Percentiles rank a stretch among this genome's conserved stretches.
phyloP scores from a whole-genome alignment of 352 stramenopile genomes.

The Phytophthora sojae region DNA sequence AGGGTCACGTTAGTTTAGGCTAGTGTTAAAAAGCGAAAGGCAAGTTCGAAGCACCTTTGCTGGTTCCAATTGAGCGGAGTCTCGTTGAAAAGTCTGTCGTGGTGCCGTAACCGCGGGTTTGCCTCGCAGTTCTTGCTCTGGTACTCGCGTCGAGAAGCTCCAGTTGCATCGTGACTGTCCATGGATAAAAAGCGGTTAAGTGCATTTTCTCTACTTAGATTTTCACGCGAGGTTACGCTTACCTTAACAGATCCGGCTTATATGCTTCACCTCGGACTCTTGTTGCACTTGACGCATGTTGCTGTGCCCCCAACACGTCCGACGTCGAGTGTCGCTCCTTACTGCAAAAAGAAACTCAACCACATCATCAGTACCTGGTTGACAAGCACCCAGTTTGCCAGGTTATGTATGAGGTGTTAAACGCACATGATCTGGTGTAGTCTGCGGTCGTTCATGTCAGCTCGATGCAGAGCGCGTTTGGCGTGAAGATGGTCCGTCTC shows the following conservation, averaged over 20 bases:
- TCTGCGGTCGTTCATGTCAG: conserved; percentile 67
- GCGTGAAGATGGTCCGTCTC: conserved; percentile 66
- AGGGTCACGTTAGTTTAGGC: background rate
- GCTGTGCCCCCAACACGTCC: conserved; percentile 49
- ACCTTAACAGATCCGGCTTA: conserved; percentile 60
- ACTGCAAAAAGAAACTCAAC: conserved; percentile 16
- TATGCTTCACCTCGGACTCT: conserved; percentile 50
- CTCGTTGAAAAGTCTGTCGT: conserved; percentile 79
- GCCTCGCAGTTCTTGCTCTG: conserved; percentile 57
- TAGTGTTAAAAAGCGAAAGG: background rate
- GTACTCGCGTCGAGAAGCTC: conserved; percentile 55
- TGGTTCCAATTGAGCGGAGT: conserved; percentile 61
- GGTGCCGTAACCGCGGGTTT: conserved; percentile 55
- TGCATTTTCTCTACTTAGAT: background rate
- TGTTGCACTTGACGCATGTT: conserved; percentile 3
- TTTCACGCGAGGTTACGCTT: background rate
- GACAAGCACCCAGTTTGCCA: conserved; percentile 3
- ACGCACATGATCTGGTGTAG: conserved; percentile 80
- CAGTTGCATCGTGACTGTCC: conserved; percentile 45
- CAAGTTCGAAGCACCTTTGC: conserved; percentile 45
- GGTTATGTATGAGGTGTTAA: background rate
- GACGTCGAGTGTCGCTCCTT: conserved; percentile 65
- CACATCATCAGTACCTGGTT: conserved; percentile 10
- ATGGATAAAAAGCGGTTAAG: background rate
- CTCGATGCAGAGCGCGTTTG: conserved; percentile 56